Evolutionary conservation across 768 basidiomycete species (phyloP), one percentile per base, ranked within the genome.

Genomic region (Tricholoma sp.): DNA sequence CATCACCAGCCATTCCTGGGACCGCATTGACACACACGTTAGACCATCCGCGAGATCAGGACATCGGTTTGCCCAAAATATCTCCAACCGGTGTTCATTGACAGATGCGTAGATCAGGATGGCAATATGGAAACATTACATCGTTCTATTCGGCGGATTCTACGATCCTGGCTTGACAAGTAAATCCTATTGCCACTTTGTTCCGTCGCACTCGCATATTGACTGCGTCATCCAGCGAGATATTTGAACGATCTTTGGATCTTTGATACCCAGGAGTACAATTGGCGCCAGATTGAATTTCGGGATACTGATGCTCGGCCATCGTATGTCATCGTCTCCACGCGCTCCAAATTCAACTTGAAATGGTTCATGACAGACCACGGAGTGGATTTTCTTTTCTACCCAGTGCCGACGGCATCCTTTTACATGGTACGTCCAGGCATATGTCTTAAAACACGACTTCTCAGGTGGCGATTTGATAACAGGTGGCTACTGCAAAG

Each of bases 111-210:
- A 36, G 3, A 36, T 36, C 13, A 90, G 90, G 34, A 93, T 94
- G 91, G 88, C 88, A 0, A 74, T 89, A 44, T 96, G 90, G 90
- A 96, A 95, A 66, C 88, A 95, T 52, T 84, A 80, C 54, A 81
- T 95, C 28, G 78, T 95, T 36, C 75, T 96, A 0, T 97, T 95
- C 65, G 94, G 93, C 4, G 94, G 93, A 1, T 95, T 95, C 68
- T 88, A 91, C 59, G 92, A 95, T 65, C 88, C 90, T 1, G 93
- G 94, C 2, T 74, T 89, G 48, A 84, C 83, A 44, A 95, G 90
- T 91, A 62, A 49, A 81, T 59, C 31, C 24, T 37, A 11, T 12
- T 36, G 17, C 41, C 4, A 51, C 8, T 20, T 34, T 53, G 3
- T 33, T 7, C 11, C 48, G 7, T 29, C 32, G 6, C n/a, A n/a